These are phyloP conservation scores for Wallacemonas collosoma DNA, from an alignment of 208 protist species.

Conservation along the genomic window DNA sequence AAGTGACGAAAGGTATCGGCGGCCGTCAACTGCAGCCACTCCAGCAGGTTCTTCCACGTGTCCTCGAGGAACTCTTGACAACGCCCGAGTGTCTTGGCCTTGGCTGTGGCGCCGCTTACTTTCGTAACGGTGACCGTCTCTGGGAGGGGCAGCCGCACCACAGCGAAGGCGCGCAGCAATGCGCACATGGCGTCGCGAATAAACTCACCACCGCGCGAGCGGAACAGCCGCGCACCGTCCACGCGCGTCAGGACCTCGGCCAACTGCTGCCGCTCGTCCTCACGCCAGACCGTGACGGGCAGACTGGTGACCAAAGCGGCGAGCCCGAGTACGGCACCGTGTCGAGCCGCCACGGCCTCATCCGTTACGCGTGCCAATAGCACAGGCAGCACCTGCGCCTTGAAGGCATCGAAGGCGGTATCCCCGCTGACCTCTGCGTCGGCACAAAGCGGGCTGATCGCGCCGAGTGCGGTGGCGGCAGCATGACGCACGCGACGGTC, in stretches of 20 bases:
- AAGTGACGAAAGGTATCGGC: conserved; percentile 66
- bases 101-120: conserved; percentile 47
- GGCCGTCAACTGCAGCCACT: conserved; percentile 78
- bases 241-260: conserved; percentile 70
- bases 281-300: conserved; percentile 41
- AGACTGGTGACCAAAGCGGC: conserved; percentile 85
- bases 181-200: conserved; percentile 91
- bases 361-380: conserved; percentile 67
- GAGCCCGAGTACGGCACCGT: conserved; percentile 91
- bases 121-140: conserved; percentile 58
- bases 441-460: conserved; percentile 37
- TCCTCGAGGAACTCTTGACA: conserved; percentile 89
- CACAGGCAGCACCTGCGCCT: conserved; percentile 33
- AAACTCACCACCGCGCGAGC: conserved; percentile 93
- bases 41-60: conserved; percentile 87
- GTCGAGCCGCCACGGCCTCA: conserved; percentile 77
- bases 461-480: conserved; percentile 78
- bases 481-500: conserved; percentile 83
- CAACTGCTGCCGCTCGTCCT: conserved; percentile 32
- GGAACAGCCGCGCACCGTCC: conserved; percentile 93
- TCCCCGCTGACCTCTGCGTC: conserved; percentile 21
- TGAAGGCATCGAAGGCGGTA: conserved; percentile 4
- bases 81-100: conserved; percentile 62
- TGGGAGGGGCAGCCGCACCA: conserved; percentile 57
- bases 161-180: conserved; percentile 82